Percentiles rank a stretch among this genome's conserved stretches.
Conservation (phyloP, 306 rosid species). For the Spatholobus suberectus region DNA sequence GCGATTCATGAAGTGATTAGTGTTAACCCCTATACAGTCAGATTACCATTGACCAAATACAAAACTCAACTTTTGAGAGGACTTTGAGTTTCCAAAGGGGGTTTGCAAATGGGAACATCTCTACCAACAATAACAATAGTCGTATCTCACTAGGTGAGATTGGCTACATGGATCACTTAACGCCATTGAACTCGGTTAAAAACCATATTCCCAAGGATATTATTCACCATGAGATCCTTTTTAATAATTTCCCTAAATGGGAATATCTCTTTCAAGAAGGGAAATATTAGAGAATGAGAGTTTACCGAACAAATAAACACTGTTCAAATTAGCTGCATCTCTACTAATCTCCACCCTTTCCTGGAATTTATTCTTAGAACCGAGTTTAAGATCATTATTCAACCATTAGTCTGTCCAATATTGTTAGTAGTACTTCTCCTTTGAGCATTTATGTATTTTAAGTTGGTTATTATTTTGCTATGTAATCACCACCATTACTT, state of each 20-base stretch:
- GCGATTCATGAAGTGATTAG: background rate
- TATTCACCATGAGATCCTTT: too few relatives aligned
- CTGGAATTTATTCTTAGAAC: background rate
- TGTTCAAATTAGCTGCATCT: background rate
- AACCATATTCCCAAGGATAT: too few relatives aligned
- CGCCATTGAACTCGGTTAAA: too few relatives aligned
- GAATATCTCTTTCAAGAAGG: background rate
- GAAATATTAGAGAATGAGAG: background rate
- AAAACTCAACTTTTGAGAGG: background rate
- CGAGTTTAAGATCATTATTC: slow-evolving; percentile 5
- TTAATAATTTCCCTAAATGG: background rate
- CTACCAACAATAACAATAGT: background rate
- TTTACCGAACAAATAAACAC: background rate
- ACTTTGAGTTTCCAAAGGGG: background rate
- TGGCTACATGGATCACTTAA: too few relatives aligned
- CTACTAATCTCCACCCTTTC: background rate
- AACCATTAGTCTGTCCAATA: background rate
- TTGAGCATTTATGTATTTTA: background rate
- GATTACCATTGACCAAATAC: background rate
- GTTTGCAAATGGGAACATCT: background rate
- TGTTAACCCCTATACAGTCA: background rate
- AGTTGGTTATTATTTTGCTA: background rate
- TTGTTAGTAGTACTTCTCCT: too few relatives aligned
- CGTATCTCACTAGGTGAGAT: too few relatives aligned
- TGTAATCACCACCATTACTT: background rate